Conservation (phyloP, 2,329 filamentous ascomycete genomes). For the Hymenoscyphus fraxineus region DNA sequence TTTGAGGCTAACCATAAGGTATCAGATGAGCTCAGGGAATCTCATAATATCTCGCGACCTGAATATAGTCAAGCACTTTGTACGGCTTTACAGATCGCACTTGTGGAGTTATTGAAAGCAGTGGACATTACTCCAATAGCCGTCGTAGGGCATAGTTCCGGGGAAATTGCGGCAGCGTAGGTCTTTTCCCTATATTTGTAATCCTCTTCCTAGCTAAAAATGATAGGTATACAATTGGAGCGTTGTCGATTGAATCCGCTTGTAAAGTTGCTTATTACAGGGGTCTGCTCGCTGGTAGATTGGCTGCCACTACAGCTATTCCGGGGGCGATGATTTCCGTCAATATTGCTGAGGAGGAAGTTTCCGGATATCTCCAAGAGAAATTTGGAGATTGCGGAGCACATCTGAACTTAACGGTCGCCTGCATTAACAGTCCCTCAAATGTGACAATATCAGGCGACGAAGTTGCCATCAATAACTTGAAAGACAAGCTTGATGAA, state of each 20-base stretch:
- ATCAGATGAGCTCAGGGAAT: background rate
- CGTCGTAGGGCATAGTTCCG: slow-evolving; percentile 31
- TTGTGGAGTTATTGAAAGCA: slow-evolving; percentile 22
- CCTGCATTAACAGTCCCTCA: slow-evolving; percentile 32
- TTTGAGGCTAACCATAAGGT: background rate
- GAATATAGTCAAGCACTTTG: slow-evolving; percentile 18
- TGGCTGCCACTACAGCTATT: background rate
- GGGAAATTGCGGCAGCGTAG: slow-evolving; percentile 38
- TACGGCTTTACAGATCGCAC: slow-evolving; percentile 26
- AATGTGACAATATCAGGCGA: slow-evolving; percentile 26
- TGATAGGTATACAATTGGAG: slow-evolving; percentile 17
- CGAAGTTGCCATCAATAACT: slow-evolving; percentile 2
- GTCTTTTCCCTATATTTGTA: background rate
- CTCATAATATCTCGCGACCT: background rate
- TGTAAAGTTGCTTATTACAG: slow-evolving; percentile 17
- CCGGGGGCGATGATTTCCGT: slow-evolving; percentile 53
- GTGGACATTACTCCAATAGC: slow-evolving; percentile 20
- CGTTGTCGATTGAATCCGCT: slow-evolving; percentile 16
- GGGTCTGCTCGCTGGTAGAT: slow-evolving; percentile 13
- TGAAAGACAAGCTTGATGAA: slow-evolving; percentile 11
- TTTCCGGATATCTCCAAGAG: background rate
- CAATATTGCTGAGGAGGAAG: slow-evolving; percentile 30
- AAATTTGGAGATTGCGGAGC: slow-evolving; percentile 2
- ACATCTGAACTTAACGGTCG: slow-evolving; percentile 32
- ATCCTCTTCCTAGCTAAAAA: background rate